A percentile compares a stretch with the other conserved stretches of the same genome.
phyloP scores from a whole-genome alignment of 495 filamentous ascomycete species.

The Alectoria sarmentosa region DNA sequence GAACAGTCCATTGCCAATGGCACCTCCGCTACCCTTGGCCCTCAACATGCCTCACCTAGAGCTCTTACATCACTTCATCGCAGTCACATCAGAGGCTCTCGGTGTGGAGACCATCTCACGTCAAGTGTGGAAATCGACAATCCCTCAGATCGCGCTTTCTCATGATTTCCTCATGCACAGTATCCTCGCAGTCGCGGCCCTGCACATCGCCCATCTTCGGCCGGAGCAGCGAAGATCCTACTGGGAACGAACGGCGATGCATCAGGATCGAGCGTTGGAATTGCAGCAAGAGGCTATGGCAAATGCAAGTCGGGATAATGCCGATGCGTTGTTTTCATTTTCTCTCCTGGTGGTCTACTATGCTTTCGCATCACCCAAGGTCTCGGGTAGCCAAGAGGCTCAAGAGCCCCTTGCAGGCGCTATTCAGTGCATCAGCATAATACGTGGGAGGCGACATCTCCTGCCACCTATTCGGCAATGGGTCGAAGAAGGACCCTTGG shows the following conservation, averaged over 20 bases:
- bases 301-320: constrained; percentile 32
- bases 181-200: constrained; percentile 37
- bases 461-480: constrained; percentile 28
- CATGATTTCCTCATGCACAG: constrained; percentile 41
- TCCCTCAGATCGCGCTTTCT: constrained; percentile 38
- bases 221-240: constrained; percentile 27
- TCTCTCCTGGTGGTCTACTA: constrained; percentile 41
- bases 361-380: constrained; percentile 35
- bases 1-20: constrained; percentile 3
- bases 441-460: constrained; percentile 36
- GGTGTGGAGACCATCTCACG: constrained; percentile 22
- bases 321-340: constrained; percentile 40
- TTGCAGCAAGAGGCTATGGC: constrained; percentile 32
- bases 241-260: constrained; percentile 33
- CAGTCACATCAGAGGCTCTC: constrained; percentile 30
- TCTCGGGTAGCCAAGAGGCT: constrained; percentile 30
- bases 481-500: constrained; percentile 30
- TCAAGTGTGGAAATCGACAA: constrained; percentile 34
- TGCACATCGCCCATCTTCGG: constrained; percentile 35
- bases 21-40: constrained; percentile 24
- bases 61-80: constrained; percentile 36
- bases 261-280: constrained; percentile 35
- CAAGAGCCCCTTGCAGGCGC: constrained; percentile 24
- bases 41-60: constrained; percentile 31
- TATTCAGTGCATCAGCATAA: constrained; percentile 36